Evolutionary conservation across 805 yeast species (phyloP).

Genomic region (Saccharomycopsis malanga): DNA sequence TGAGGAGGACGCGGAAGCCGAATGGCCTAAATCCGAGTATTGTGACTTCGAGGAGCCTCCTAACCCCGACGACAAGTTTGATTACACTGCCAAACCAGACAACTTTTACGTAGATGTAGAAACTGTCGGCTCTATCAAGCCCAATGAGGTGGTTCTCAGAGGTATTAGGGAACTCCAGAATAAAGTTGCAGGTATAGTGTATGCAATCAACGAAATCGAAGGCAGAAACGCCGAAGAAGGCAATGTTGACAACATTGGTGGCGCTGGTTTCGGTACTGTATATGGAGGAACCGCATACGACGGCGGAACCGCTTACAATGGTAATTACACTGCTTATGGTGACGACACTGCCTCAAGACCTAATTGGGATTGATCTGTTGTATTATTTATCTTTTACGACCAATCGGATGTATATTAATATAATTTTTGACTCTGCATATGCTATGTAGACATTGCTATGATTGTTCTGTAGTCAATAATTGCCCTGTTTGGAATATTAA

Average conservation of each 20-base stretch:
- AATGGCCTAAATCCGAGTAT: conserved; percentile 89
- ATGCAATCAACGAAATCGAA: conserved; percentile 52
- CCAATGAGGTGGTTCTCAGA: conserved; percentile 81
- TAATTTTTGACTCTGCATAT: no score
- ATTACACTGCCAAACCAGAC: conserved; percentile 73
- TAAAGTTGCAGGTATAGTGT: conserved; percentile 81
- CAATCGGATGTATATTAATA: no score
- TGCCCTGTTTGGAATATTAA: no score
- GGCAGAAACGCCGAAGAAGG: conserved; percentile 38
- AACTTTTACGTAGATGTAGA: conserved; percentile 86
- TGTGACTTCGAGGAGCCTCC: conserved; percentile 97
- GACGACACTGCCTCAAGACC: no score
- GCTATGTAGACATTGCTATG: no score
- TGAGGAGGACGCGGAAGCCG: conserved; percentile 78
- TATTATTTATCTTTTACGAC: no score
- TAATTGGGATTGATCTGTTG: no score
- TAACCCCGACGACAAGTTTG: conserved; percentile 76
- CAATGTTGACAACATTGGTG: conserved; percentile 42
- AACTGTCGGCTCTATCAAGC: conserved; percentile 82
- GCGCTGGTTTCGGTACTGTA: conserved; percentile 31
- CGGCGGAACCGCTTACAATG: conserved; percentile 26
- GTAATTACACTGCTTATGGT: conserved; percentile 18
- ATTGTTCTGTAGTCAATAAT: no score
- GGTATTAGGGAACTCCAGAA: conserved; percentile 81
- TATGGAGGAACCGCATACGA: conserved; percentile 32